Evolutionary conservation across 23 red algal species (phyloP).

Genomic region (Gracilaria vermiculophylla): DNA sequence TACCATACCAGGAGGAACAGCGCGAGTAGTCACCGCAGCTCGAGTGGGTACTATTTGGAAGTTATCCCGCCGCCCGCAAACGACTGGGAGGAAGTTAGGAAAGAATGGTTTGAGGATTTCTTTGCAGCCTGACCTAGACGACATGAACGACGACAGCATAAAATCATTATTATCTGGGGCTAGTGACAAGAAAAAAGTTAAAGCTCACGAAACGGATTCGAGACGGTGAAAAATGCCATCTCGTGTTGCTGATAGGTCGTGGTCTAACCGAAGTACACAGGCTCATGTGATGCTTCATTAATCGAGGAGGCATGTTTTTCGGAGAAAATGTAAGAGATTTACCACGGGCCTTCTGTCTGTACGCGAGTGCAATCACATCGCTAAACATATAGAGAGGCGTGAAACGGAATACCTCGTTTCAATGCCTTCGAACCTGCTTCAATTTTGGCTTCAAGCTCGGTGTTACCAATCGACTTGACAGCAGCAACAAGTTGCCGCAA

Average conservation of each 20-base stretch:
- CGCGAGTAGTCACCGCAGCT: background rate
- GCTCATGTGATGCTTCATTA: too few relatives aligned
- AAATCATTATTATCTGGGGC: background rate
- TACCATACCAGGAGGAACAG: background rate
- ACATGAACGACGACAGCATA: background rate
- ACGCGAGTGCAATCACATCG: background rate
- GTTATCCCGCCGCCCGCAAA: constrained; percentile 27
- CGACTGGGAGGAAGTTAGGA: constrained; percentile 5
- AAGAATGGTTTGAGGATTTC: constrained; percentile 31
- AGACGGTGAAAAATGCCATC: background rate
- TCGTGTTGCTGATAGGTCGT: too few relatives aligned
- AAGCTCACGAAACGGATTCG: background rate
- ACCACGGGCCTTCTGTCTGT: background rate
- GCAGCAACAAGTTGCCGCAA: constrained; percentile 89
- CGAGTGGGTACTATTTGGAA: constrained; percentile 45
- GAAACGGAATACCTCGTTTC: constrained; percentile 94
- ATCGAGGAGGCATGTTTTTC: background rate
- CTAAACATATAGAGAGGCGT: constrained; percentile 89
- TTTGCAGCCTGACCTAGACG: background rate
- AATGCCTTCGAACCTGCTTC: constrained; percentile 65
- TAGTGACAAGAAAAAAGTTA: background rate
- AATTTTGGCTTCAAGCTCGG: constrained; percentile 82
- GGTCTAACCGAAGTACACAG: too few relatives aligned
- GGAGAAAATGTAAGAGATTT: background rate
- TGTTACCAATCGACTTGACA: constrained; percentile 90